Evolutionary conservation across 2,329 filamentous ascomycete species (phyloP).

Genomic region (Dactylellina parvicollis): DNA sequence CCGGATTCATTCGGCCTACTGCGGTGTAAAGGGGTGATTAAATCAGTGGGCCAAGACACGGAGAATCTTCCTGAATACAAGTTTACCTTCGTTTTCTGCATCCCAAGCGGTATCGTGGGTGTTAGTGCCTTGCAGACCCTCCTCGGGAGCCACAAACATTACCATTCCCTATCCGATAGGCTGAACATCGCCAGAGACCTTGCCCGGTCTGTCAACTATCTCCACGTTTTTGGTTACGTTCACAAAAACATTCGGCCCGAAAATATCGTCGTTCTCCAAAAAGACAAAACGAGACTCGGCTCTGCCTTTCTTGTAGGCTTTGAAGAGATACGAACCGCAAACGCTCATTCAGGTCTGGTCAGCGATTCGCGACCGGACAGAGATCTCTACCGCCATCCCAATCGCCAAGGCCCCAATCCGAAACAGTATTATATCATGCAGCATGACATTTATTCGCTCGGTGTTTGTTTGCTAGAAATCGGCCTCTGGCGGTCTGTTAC

Average conservation of each 20-base stretch:
- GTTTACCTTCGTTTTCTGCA: constrained; percentile 19
- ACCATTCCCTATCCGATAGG: constrained; percentile 58
- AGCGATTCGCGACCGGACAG: constrained; percentile 62
- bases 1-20: constrained; percentile 56
- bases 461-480: constrained; percentile 67
- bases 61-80: no score
- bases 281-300: constrained; percentile 55
- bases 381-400: constrained; percentile 67
- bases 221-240: constrained; percentile 63
- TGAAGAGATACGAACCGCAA: constrained; percentile 61
- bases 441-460: constrained; percentile 69
- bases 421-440: constrained; percentile 65
- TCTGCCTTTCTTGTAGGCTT: constrained; percentile 64
- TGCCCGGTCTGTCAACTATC: constrained; percentile 59
- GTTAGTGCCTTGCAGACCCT: constrained; percentile 5
- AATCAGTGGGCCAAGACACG: no score
- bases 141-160: background rate
- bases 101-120: constrained; percentile 50
- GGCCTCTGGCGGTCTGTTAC: constrained; percentile 62
- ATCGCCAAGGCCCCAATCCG: constrained; percentile 62
- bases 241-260: constrained; percentile 66
- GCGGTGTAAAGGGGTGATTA: constrained; percentile 55
- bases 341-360: constrained; percentile 54
- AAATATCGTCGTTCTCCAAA: constrained; percentile 60
- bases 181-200: constrained; percentile 60